A percentile compares a stretch with the other conserved stretches of the same genome.
Evolutionary conservation across 352 stramenopile species (phyloP).

Genomic region (Blastocystis sp.): DNA sequence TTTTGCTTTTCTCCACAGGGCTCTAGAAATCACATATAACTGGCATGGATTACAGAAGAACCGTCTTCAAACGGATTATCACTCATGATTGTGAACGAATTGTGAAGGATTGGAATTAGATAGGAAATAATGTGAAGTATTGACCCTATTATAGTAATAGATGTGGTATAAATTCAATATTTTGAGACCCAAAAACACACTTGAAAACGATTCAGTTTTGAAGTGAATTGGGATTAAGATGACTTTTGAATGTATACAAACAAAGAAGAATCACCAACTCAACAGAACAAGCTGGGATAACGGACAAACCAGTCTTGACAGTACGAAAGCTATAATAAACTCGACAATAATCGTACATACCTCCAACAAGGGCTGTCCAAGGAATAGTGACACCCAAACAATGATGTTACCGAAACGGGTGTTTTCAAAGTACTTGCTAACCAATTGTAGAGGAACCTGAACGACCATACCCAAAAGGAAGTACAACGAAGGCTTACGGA

Average conservation of each 20-base stretch:
- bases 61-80: constrained; percentile 63
- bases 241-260: not conserved
- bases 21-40: not conserved
- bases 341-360: not conserved
- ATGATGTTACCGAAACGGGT: constrained; percentile 68
- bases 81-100: constrained; percentile 47
- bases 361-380: constrained; percentile 68
- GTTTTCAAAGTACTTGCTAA: constrained; percentile 63
- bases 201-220: not conserved
- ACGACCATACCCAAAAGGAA: constrained; percentile 90
- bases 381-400: constrained; percentile 69
- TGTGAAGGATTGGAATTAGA: not conserved
- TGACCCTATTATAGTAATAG: not conserved
- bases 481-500: constrained; percentile 85
- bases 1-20: not conserved
- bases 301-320: constrained; percentile 60
- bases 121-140: not conserved
- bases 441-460: constrained; percentile 84
- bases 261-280: not conserved
- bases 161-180: not conserved
- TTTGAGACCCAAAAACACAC: constrained; percentile 2
- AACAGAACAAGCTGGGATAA: constrained; percentile 61
- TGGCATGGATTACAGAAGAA: not conserved
- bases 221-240: not conserved
- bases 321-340: constrained; percentile 26